These are phyloP conservation scores for Sungouiella blattae DNA, from an alignment of 805 yeast genomes.

Conservation along the genomic window DNA sequence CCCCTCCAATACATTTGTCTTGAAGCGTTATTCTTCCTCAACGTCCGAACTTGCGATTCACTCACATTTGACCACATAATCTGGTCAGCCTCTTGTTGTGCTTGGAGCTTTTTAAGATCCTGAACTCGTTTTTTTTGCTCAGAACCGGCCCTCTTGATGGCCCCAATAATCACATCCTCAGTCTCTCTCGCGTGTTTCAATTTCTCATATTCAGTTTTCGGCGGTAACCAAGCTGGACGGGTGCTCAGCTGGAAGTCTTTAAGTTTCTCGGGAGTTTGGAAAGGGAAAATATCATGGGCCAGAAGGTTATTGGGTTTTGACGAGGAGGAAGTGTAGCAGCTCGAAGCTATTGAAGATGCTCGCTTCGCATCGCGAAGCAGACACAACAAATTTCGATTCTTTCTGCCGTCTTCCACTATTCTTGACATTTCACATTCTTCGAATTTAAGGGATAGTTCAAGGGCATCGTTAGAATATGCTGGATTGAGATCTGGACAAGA, in stretches of 20 bases:
- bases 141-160: slow-evolving; percentile 37
- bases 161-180: slow-evolving; percentile 40
- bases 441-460: slow-evolving; percentile 1
- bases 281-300: too few relatives aligned
- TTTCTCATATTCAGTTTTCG: slow-evolving; percentile 54
- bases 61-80: neutral
- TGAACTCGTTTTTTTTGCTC: slow-evolving; percentile 26
- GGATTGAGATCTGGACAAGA: too few relatives aligned
- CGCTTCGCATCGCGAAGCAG: neutral
- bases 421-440: neutral
- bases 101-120: slow-evolving; percentile 27
- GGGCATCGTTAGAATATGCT: slow-evolving; percentile 3
- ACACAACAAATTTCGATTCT: neutral
- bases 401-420: neutral
- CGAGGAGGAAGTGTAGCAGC: too few relatives aligned
- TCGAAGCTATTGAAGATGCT: neutral
- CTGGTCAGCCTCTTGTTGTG: slow-evolving; percentile 8
- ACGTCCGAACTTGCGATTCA: slow-evolving; percentile 2
- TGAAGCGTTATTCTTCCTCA: slow-evolving; percentile 14
- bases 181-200: slow-evolving; percentile 53
- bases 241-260: too few relatives aligned
- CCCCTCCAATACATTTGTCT: slow-evolving; percentile 24
- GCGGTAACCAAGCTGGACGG: slow-evolving; percentile 65
- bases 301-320: too few relatives aligned
- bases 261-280: too few relatives aligned